phyloP scores from a whole-genome alignment of 1,139 yeast species.

The Debaryomyces singareniensis region DNA sequence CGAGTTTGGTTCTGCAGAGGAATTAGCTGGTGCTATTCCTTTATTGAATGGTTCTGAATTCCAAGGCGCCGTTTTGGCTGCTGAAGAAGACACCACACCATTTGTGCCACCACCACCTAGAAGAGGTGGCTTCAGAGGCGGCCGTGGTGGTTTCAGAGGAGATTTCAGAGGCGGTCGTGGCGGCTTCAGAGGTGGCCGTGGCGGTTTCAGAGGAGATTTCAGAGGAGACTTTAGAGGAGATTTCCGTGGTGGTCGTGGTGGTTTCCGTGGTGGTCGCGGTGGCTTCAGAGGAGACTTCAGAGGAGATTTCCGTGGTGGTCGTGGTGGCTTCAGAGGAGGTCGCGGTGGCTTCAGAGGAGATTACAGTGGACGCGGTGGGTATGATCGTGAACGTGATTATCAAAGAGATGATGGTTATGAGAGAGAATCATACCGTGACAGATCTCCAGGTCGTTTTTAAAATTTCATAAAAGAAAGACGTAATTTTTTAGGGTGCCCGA shows the following conservation, averaged over 20 bases:
- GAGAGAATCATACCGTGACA: slow-evolving; percentile 42
- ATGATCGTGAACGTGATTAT: slow-evolving; percentile 22
- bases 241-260: slow-evolving; percentile 27
- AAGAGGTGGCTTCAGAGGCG: slow-evolving; percentile 47
- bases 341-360: slow-evolving; percentile 20
- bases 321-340: slow-evolving; percentile 36
- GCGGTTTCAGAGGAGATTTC: slow-evolving; percentile 25
- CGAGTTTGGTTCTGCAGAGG: slow-evolving; percentile 72
- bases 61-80: slow-evolving; percentile 58
- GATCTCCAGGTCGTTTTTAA: slow-evolving; percentile 42
- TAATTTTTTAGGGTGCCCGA: background rate
- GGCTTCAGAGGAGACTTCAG: slow-evolving; percentile 33
- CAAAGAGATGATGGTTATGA: slow-evolving; percentile 28
- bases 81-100: slow-evolving; percentile 79
- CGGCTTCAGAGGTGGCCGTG: slow-evolving; percentile 31
- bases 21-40: slow-evolving; percentile 62
- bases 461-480: background rate
- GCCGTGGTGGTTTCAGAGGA: slow-evolving; percentile 28
- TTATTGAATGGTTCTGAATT: slow-evolving; percentile 66
- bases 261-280: slow-evolving; percentile 31
- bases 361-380: slow-evolving; percentile 35
- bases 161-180: slow-evolving; percentile 28
- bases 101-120: slow-evolving; percentile 62
- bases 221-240: slow-evolving; percentile 33
- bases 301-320: slow-evolving; percentile 36